phyloP scores from a whole-genome alignment of 2,329 filamentous ascomycete species.

The Botryotinia globosa region DNA sequence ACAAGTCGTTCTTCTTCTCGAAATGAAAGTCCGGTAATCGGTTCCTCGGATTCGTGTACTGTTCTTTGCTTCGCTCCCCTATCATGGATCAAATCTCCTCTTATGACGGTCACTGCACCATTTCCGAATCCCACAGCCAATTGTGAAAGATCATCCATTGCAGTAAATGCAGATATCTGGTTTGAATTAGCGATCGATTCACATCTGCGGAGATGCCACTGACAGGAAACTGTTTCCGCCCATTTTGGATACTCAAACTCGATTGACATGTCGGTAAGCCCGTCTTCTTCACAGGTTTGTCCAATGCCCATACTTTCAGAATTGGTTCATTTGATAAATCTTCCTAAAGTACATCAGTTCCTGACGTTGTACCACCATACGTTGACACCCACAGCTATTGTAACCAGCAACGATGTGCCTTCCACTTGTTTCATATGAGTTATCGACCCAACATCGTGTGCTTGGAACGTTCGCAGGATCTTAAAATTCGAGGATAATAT shows the following conservation, averaged over 20 bases:
- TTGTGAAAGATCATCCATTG: constrained; percentile 84
- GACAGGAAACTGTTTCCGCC: constrained; percentile 87
- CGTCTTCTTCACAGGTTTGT: constrained; percentile 91
- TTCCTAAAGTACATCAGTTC: constrained; percentile 54
- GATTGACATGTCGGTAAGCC: constrained; percentile 85
- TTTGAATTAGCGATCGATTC: not conserved
- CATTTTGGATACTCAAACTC: constrained; percentile 82
- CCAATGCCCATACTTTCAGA: constrained; percentile 95
- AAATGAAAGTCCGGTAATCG: constrained; percentile 87
- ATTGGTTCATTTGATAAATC: constrained; percentile 84
- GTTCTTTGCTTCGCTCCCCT: constrained; percentile 90
- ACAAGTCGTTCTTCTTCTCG: constrained; percentile 58
- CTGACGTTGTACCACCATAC: not conserved
- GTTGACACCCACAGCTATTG: constrained; percentile 57
- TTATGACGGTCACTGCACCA: constrained; percentile 86
- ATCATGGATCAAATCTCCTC: constrained; percentile 93
- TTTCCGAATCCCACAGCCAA: constrained; percentile 95
- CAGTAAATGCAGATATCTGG: constrained; percentile 82
- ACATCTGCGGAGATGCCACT: constrained; percentile 33
- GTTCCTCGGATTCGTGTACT: constrained; percentile 95
- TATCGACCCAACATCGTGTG: constrained; percentile 74
- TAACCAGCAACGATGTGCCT: constrained; percentile 81
- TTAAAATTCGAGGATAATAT: constrained; percentile 88
- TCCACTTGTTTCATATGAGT: constrained; percentile 91
- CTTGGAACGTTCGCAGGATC: constrained; percentile 79